Evolutionary conservation across 768 basidiomycete species (phyloP), one percentile per base, ranked within the genome.

Genomic region (Zangia roseola): DNA sequence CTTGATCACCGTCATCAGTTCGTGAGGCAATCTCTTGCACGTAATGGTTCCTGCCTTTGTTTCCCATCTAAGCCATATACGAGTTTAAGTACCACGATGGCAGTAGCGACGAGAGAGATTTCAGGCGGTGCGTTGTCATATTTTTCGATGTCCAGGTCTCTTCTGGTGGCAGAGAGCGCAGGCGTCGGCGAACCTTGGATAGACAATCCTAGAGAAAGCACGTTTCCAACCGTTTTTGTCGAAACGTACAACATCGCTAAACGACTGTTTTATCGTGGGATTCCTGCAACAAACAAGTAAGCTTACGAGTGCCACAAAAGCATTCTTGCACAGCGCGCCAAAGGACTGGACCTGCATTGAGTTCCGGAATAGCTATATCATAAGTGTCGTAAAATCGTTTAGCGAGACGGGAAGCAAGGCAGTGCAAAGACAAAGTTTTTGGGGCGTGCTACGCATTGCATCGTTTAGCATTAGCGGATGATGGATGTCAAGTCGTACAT

Each of bases 1-100:
- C 80, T 85, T 54, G 50, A 39, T 56, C 26, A 20, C 21, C 38
- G 13, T 14, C 13, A 37, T 58, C 50, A 59, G 50, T 50, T 50
- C 34, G 35, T 40, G 39, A 54, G 39, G 37, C 21, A 16, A 38
- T 38, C 14, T 36, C 24, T 33, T 38, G 25, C 40, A 52, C 40
- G 45, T 42, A 47, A 51, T 36, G 0, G 9, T 28, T 53, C 70
- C 50, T 61, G 83, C 88, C 88, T 79, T 45, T 58, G 47, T 54
- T 70, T 71, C 24, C 83, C 89, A 62, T 94, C 91, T 24, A 94
- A 61, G 1, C 92, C 94, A 59, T 94, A 94, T 21, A 84, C 78
- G 76, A 95, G 76, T 70, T 94, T 94, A 57, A 94, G 72, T 30
- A 84, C 82, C 10, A 91, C 75, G 12, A 93, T 74, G 40, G 79